A percentile compares a stretch with the other conserved stretches of the same genome.
phyloP scores from a whole-genome alignment of 345 rosid genomes.

The Carallia pectinifolia region DNA sequence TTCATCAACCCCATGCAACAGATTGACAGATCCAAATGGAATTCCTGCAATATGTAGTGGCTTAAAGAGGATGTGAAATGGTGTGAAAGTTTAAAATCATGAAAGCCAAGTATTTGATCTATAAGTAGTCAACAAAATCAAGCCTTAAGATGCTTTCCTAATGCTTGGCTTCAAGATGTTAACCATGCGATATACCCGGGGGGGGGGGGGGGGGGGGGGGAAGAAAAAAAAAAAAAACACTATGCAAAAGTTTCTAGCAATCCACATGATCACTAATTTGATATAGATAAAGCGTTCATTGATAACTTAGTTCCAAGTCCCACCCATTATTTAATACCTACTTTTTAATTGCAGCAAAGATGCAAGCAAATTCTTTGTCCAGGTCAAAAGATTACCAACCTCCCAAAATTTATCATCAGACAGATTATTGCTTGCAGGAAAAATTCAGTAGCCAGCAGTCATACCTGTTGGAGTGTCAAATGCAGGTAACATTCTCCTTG shows the following conservation, averaged over 20 bases:
- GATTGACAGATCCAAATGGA: conserved; percentile 94
- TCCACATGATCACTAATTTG: neutral
- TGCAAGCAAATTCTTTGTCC: neutral
- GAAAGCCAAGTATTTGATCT: neutral
- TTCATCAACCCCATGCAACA: conserved; percentile 88
- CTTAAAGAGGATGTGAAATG: conserved; percentile 17
- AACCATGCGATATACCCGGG: too few relatives aligned
- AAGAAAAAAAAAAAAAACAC: neutral
- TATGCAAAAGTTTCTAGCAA: neutral
- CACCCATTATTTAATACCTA: neutral
- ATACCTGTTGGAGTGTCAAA: conserved; percentile 98
- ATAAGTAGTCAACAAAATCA: conserved; percentile 1
- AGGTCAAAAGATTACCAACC: neutral
- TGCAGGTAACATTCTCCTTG: conserved; percentile 82
- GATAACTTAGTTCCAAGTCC: neutral
- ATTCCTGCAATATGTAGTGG: conserved; percentile 57
- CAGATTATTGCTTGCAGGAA: conserved; percentile 1
- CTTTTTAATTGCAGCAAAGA: neutral
- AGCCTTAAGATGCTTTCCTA: neutral
- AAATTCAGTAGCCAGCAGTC: neutral
- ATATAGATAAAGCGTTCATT: too few relatives aligned
- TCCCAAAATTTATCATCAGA: neutral
- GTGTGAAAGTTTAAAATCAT: neutral
- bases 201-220: too few relatives aligned
- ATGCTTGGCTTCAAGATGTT: neutral